Conservation (phyloP, 208 protist genomes). For the Wallacemonas rigidus region DNA sequence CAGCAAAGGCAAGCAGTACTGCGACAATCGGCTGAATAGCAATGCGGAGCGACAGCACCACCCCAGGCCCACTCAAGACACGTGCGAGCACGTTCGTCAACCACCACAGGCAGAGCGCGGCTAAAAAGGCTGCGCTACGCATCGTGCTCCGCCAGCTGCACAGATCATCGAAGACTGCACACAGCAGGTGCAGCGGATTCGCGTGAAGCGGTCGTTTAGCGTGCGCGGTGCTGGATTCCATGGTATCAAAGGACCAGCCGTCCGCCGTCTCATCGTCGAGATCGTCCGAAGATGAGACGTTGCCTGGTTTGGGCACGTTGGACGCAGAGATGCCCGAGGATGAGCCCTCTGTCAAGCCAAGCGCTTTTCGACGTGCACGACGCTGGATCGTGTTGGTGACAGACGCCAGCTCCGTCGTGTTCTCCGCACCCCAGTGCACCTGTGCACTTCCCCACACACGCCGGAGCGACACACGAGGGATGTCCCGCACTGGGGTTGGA, state of each 20-base stretch:
- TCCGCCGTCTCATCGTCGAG: slow-evolving; percentile 3
- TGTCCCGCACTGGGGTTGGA: slow-evolving; percentile 14
- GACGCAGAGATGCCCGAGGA: slow-evolving; percentile 1
- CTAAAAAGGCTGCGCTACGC: background rate
- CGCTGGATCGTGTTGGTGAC: slow-evolving; percentile 15
- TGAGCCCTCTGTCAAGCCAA: slow-evolving; percentile 9
- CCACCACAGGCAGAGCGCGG: background rate
- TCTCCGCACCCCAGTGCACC: slow-evolving; percentile 18
- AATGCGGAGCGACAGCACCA: background rate
- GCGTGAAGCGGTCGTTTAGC: background rate
- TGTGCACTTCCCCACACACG: slow-evolving; percentile 17
- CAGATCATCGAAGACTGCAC: slow-evolving; percentile 7
- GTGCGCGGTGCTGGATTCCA: background rate
- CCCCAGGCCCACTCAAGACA: background rate
- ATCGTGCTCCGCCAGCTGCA: slow-evolving; percentile 7
- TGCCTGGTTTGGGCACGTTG: background rate
- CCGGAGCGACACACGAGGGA: slow-evolving; percentile 24
- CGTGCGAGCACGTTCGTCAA: slow-evolving; percentile 1
- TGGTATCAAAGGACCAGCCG: slow-evolving; percentile 9
- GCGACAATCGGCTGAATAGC: background rate
- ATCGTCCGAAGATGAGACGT: slow-evolving; percentile 10
- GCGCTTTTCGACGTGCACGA: slow-evolving; percentile 2
- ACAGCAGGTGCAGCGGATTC: slow-evolving; percentile 19
- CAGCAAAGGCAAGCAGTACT: background rate
- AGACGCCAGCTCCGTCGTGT: slow-evolving; percentile 11